Evolutionary conservation across 306 rosid species (phyloP).

Genomic region (Vigna radiata): DNA sequence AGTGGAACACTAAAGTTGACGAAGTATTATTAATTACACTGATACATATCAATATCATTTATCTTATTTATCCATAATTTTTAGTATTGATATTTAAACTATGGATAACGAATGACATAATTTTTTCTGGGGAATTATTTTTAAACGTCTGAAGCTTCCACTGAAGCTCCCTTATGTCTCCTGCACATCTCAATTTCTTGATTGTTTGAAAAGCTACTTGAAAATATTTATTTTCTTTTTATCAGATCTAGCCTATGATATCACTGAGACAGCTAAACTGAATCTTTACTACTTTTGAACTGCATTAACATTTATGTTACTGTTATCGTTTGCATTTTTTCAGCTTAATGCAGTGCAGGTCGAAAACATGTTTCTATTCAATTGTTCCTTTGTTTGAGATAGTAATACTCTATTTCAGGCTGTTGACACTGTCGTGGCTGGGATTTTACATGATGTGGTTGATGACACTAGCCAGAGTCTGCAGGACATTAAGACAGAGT

Average conservation of each 20-base stretch:
- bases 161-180: background rate
- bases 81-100: slow-evolving; percentile 11
- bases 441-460: slow-evolving; percentile 93
- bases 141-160: background rate
- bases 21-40: background rate
- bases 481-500: slow-evolving; percentile 69
- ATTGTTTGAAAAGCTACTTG: background rate
- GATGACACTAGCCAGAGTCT: slow-evolving; percentile 86
- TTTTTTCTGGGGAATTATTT: slow-evolving; percentile 1
- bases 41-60: slow-evolving; percentile 17
- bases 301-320: slow-evolving; percentile 11
- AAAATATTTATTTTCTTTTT: background rate
- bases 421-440: slow-evolving; percentile 91
- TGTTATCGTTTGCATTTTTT: slow-evolving; percentile 5
- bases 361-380: slow-evolving; percentile 27
- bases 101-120: slow-evolving; percentile 1
- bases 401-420: slow-evolving; percentile 66
- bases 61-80: slow-evolving; percentile 17
- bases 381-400: slow-evolving; percentile 38
- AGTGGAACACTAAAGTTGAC: slow-evolving; percentile 10
- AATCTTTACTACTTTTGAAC: slow-evolving; percentile 19
- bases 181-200: slow-evolving; percentile 6
- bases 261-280: slow-evolving; percentile 24
- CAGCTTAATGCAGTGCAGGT: slow-evolving; percentile 4
- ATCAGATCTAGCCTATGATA: slow-evolving; percentile 10